Evolutionary conservation across 495 filamentous ascomycete genomes (phyloP), one percentile per base, ranked within the genome.

Genomic region (Hypoxylon fuscum): DNA sequence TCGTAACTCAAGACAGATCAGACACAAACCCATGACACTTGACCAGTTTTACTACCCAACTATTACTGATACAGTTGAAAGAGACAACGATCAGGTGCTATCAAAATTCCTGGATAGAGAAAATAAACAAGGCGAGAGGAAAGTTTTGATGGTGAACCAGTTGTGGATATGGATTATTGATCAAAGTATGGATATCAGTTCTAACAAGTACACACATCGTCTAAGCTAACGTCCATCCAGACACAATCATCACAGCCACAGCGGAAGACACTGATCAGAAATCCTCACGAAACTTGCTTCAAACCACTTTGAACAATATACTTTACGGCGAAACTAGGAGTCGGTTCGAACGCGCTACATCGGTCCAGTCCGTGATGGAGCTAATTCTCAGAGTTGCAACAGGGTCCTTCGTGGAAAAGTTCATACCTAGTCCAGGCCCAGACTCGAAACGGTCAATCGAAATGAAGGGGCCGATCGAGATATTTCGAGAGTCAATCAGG

Each of bases 1-100:
- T 21, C 34, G 35, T 23, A 48, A 32, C 35, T 58, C 18, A 23
- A 49, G 54, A 49, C 43, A 49, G 22, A 48, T 55, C n/a, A 55
- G 37, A 46, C 52, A 64, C 49, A 27, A 55, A 5, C 52, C 57
- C 4, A 56, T 74, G 48, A 74, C 72, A 8, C 64, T 74, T 37
- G 68, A 74, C 42, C 72, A 72, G 43, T 74, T 66, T 23, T 74
- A 74, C 35, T 74, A 74, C 35, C 52, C 55, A 14, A 64, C 62
- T 9, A 55, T 74, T 20, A 9, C 23, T 5, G 56, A 72, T 31
- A 72, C 69, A 5, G 35, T 9, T 1, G 10, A 41, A 12, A 57
- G 72, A 62, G 72, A 74, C 38, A 22, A 52, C 1, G 68, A 70
- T 59, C 70, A 74, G 35, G 69, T 72, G 1, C 37, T 72, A 23